phyloP scores from a whole-genome alignment of 345 rosid genomes.

The Linum tenue region DNA sequence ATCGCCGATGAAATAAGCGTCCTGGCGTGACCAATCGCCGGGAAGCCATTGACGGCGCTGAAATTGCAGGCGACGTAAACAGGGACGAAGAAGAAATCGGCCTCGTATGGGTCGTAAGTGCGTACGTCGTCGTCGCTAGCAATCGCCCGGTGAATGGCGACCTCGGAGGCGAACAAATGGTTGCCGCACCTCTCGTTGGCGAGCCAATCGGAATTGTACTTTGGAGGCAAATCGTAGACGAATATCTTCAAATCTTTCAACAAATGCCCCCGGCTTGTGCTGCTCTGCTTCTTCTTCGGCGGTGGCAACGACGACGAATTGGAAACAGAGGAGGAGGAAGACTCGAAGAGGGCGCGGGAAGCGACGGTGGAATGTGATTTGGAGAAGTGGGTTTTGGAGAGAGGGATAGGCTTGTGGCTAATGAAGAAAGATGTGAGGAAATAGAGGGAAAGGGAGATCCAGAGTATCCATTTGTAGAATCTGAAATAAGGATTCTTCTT shows the following conservation, averaged over 20 bases:
- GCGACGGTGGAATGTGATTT: slow-evolving; percentile 27
- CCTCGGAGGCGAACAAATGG: slow-evolving; percentile 92
- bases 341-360: slow-evolving; percentile 67
- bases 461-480: slow-evolving; percentile 78
- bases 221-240: slow-evolving; percentile 67
- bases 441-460: slow-evolving; percentile 61
- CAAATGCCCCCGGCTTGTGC: not conserved
- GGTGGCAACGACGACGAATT: not conserved
- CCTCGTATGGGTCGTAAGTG: slow-evolving; percentile 66
- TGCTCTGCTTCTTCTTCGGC: not conserved
- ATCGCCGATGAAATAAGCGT: slow-evolving; percentile 61
- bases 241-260: slow-evolving; percentile 64
- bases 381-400: slow-evolving; percentile 32
- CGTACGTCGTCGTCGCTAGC: slow-evolving; percentile 42
- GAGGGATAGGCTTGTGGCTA: slow-evolving; percentile 41
- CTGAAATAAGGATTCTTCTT: slow-evolving; percentile 40
- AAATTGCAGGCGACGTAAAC: slow-evolving; percentile 95
- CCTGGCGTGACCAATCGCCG: slow-evolving; percentile 84
- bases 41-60: slow-evolving; percentile 80
- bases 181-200: slow-evolving; percentile 65
- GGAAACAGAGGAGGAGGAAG: slow-evolving; percentile 27
- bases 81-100: slow-evolving; percentile 92
- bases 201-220: slow-evolving; percentile 74
- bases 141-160: slow-evolving; percentile 69
- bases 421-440: slow-evolving; percentile 62